Percentiles rank a stretch among this genome's conserved stretches.
These are phyloP conservation scores for Gossypium sturtianum DNA, from an alignment of 345 rosid genomes.

Conservation along the genomic window DNA sequence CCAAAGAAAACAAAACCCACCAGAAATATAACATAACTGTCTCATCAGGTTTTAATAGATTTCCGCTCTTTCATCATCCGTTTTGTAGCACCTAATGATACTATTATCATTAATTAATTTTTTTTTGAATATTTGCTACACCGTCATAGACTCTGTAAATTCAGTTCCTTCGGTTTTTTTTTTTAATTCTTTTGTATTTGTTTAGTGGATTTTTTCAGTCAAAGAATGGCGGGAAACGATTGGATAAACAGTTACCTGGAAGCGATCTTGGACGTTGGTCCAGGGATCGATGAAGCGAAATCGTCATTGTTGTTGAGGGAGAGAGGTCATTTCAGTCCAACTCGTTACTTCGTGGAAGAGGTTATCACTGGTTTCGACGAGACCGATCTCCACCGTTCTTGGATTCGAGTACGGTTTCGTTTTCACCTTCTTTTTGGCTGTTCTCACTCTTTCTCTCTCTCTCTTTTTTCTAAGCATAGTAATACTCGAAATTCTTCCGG, in stretches of 20 bases:
- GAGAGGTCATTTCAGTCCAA: constrained; percentile 69
- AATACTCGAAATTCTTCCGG: neutral
- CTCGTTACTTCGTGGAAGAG: constrained; percentile 73
- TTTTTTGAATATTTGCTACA: neutral
- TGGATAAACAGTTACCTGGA: constrained; percentile 67
- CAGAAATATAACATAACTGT: neutral
- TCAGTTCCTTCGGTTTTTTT: too few relatives aligned
- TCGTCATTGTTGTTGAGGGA: constrained; percentile 68
- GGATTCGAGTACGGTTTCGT: constrained; percentile 51
- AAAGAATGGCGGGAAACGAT: constrained; percentile 64
- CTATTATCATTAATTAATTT: neutral
- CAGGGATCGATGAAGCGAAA: constrained; percentile 41
- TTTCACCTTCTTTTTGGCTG: neutral
- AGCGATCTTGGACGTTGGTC: constrained; percentile 61
- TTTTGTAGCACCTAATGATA: too few relatives aligned
- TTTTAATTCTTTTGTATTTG: neutral
- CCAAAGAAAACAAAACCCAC: neutral
- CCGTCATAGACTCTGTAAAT: neutral
- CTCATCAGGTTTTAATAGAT: neutral
- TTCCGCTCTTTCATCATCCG: neutral
- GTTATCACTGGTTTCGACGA: constrained; percentile 80
- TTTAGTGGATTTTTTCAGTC: neutral
- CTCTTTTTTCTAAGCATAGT: neutral
- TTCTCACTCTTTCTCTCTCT: too few relatives aligned
- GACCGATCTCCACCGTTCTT: constrained; percentile 88